Evolutionary conservation across 2,329 filamentous ascomycete species (phyloP), one percentile per base, ranked within the genome.

Genomic region (Trichoderma arundinaceum): DNA sequence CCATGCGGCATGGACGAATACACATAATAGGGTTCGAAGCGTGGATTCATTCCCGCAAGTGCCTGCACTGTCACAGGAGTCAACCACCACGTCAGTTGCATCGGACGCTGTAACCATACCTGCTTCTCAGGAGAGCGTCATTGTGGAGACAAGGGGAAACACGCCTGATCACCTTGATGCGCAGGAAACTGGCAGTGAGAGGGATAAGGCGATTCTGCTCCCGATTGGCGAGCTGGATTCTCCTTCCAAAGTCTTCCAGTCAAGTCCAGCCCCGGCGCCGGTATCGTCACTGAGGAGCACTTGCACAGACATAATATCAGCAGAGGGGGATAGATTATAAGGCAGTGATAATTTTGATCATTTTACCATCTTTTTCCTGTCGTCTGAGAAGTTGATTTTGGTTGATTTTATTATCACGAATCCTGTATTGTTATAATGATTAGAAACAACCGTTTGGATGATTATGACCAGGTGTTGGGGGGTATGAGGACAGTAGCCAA

Each of bases 121-220:
- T 63, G 48, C 39, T 4, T 63, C 59, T 13, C 59, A 63, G n/a
- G 59, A 63, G 32, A 63, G 59, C 22, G 59, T 63, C 13, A 8
- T 63, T 44, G 59, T 53, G 13, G 59, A 63, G 22, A 63, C 59
- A 7, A 63, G 59, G n/a, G 46, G 59, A 4, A 63, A 63, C 28
- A 54, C 59, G 28, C 59, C 59, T 28, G 59, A 53, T 12, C 38
- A 12, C 13, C 12, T 15, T 35, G 58, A 60, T 2, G 13, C 12
- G 15, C 35, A 19, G 5, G 58, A 35, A 5, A 15, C 35, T 12
- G 28, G 39, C 3, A 19, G n/a, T 13, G 59, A 54, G 8, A 22
- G 39, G n/a, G 59, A 63, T 17, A 63, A 44, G 49, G 3, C 39
- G 7, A 10, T 43, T 2, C 6, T 63, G 2, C 48, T 63, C 2